Evolutionary conservation across 2,329 filamentous ascomycete genomes (phyloP).

Genomic region (Arthrobotrys entomopaga): DNA sequence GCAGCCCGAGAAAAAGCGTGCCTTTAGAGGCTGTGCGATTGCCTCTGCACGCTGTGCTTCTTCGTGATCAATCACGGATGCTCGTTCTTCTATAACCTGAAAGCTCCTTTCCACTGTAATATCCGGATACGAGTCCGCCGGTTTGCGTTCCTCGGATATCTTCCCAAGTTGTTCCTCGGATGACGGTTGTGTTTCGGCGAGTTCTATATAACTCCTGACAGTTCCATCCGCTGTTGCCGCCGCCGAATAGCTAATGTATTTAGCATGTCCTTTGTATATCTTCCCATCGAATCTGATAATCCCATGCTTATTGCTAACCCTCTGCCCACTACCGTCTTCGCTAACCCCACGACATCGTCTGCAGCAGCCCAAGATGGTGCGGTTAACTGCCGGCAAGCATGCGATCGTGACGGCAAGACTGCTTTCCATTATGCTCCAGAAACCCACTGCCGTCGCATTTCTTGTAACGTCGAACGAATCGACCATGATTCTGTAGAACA

Average conservation of each 20-base stretch:
- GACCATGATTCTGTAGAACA: slow-evolving; percentile 49
- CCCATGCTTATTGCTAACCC: slow-evolving; percentile 42
- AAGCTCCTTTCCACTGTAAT: slow-evolving; percentile 54
- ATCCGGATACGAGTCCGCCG: slow-evolving; percentile 37
- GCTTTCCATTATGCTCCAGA: slow-evolving; percentile 54
- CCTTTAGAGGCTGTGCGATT: slow-evolving; percentile 15
- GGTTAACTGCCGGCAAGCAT: slow-evolving; percentile 47
- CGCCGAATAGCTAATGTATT: slow-evolving; percentile 52
- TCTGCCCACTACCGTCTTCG: slow-evolving; percentile 15
- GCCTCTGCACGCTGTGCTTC: slow-evolving; percentile 33
- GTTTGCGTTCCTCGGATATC: slow-evolving; percentile 11
- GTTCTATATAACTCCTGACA: slow-evolving; percentile 34
- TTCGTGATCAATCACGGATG: slow-evolving; percentile 47
- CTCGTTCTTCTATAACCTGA: slow-evolving; percentile 46
- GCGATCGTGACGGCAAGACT: slow-evolving; percentile 52
- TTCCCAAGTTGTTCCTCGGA: slow-evolving; percentile 39
- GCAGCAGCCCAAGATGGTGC: slow-evolving; percentile 25
- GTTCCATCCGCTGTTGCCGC: slow-evolving; percentile 39
- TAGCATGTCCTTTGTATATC: slow-evolving; percentile 50
- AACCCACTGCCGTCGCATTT: slow-evolving; percentile 40
- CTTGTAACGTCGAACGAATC: slow-evolving; percentile 44
- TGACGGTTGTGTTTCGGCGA: slow-evolving; percentile 20
- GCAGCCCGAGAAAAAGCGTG: slow-evolving; percentile 33
- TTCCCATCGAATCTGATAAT: slow-evolving; percentile 43
- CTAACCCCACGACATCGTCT: slow-evolving; percentile 5